Base-by-base conservation (phyloP, 768 basidiomycete genomes). In the Mycena polygramma region DNA sequence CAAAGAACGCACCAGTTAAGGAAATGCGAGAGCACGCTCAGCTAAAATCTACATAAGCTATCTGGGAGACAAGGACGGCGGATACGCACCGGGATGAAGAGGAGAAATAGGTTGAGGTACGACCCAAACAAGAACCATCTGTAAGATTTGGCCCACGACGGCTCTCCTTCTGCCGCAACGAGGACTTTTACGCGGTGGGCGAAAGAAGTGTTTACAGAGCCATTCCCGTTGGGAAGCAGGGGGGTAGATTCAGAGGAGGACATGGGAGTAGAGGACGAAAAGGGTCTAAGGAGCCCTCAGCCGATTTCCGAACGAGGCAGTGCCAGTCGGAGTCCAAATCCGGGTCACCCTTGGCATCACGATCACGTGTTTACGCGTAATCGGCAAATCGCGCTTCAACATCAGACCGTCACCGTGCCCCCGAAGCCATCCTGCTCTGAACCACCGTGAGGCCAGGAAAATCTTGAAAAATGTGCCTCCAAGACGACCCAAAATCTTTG, bases 1-100 rank as follows among this genome's bases (percentile, higher is more conserved):
- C 30, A 30, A 30, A 30, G 30, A 30, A 30, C 30, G 30, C 30
- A 30, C 30, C 58, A 49, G 43, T 88, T 75, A 20, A 89, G 77
- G 73, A 88, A 83, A 79, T 94, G 89, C 26, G 93, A 84, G 13
- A 90, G 68, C 30, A 30, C 30, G 30, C 30, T 30, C 30, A 30
- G 30, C 30, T 30, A 6, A 30, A 30, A 30, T 30, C 30, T 30
- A 30, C 6, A 6, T 30, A 30, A 30, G 30, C 30, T 6, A 30
- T 2, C 6, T 30, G 30, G 3, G 30, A 30, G 2, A 30, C 30
- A 30, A 30, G 30, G 6, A 30, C 30, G 30, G 30, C 30, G 30
- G 52, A 90, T 79, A 73, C 89, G 89, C 72, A 97, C 81, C 35
- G 96, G 96, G 11, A 96, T 88, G 69, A 94, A 93, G 57, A 96